These are phyloP conservation scores for Penicillium lagena DNA, from an alignment of 495 filamentous ascomycete species.

Conservation along the genomic window DNA sequence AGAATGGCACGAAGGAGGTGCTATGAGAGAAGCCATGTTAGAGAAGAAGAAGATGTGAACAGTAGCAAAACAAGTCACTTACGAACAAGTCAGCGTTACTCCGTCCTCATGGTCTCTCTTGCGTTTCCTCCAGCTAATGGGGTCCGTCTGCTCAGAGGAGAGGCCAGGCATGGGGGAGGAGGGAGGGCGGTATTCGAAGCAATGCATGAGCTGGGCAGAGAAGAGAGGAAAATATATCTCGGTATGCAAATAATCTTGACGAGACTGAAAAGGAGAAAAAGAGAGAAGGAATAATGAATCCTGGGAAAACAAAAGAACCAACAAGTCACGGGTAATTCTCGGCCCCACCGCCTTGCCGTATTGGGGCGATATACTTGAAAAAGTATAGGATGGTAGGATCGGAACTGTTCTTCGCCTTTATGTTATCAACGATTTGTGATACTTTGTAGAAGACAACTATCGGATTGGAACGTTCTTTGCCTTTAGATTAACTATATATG, in stretches of 20 bases:
- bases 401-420: too few relatives aligned
- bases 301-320: too few relatives aligned
- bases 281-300: neutral
- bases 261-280: neutral
- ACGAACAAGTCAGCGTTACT: slow-evolving; percentile 18
- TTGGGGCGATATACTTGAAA: too few relatives aligned
- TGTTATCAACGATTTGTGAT: too few relatives aligned
- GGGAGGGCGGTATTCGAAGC: neutral
- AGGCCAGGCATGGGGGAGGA: slow-evolving; percentile 22
- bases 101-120: slow-evolving; percentile 29
- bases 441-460: too few relatives aligned
- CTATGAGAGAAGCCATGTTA: neutral
- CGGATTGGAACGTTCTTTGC: too few relatives aligned
- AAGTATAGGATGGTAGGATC: too few relatives aligned
- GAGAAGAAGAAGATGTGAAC: neutral
- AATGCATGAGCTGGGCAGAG: neutral
- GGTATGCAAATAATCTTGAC: too few relatives aligned
- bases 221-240: neutral
- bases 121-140: slow-evolving; percentile 23
- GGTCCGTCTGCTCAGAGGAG: slow-evolving; percentile 12
- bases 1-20: slow-evolving; percentile 6
- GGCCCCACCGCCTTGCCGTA: neutral
- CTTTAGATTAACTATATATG: too few relatives aligned
- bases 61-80: slow-evolving; percentile 7
- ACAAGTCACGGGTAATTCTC: neutral